Evolutionary conservation across 2,329 filamentous ascomycete genomes (phyloP).

Genomic region (Colletotrichum siamense): DNA sequence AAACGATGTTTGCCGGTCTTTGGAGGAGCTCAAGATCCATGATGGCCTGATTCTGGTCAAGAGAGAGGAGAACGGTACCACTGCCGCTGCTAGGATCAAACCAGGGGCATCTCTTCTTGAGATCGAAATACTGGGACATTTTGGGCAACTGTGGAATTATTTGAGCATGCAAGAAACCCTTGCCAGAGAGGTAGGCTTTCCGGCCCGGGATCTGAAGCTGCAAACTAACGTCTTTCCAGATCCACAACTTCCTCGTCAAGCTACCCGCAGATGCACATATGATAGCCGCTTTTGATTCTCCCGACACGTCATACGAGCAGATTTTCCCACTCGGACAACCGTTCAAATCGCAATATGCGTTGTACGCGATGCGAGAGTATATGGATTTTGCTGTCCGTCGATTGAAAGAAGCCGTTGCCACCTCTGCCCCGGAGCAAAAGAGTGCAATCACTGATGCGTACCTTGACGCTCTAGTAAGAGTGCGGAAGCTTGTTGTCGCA

Average conservation of each 20-base stretch:
- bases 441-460: conserved; percentile 30
- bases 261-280: conserved; percentile 73
- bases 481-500: conserved; percentile 63
- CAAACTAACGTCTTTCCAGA: conserved; percentile 43
- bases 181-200: conserved; percentile 64
- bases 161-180: conserved; percentile 75
- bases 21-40: conserved; percentile 71
- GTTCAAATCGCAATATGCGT: conserved; percentile 76
- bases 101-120: conserved; percentile 70
- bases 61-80: conserved; percentile 54
- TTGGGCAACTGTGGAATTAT: conserved; percentile 82
- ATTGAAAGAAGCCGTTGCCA: conserved; percentile 16
- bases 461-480: conserved; percentile 44
- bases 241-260: conserved; percentile 73
- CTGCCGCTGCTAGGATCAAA: conserved; percentile 48
- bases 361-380: conserved; percentile 70
- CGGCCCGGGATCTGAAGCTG: neutral
- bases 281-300: conserved; percentile 61
- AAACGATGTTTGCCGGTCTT: conserved; percentile 62
- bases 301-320: conserved; percentile 57
- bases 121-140: conserved; percentile 79
- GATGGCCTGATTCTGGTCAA: conserved; percentile 72
- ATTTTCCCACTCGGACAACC: conserved; percentile 74
- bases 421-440: neutral
- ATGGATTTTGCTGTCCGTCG: conserved; percentile 49